Conservation (phyloP, 345 rosid genomes). For the Salix exigua region DNA sequence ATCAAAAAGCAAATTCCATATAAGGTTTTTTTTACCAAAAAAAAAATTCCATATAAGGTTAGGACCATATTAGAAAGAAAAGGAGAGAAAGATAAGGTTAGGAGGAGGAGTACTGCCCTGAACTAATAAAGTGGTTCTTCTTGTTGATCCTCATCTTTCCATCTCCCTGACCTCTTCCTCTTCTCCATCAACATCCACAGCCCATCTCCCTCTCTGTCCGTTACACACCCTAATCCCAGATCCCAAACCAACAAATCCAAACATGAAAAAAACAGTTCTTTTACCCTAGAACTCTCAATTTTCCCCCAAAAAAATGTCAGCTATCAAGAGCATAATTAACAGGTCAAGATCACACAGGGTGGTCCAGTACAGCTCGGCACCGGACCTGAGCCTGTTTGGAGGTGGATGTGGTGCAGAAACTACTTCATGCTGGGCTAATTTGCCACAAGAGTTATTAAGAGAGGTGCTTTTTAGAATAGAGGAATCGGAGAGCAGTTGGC, state of each 20-base stretch:
- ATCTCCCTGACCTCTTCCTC: background rate
- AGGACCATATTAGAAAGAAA: background rate
- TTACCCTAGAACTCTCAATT: background rate
- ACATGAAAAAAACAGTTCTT: background rate
- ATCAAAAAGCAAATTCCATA: background rate
- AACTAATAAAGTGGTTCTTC: background rate
- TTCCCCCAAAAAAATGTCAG: constrained; percentile 10
- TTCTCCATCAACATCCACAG: background rate
- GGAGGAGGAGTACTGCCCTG: background rate
- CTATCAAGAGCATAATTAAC: constrained; percentile 42
- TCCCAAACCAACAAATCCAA: background rate
- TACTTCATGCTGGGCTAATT: constrained; percentile 20
- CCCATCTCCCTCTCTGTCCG: background rate
- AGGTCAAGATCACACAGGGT: constrained; percentile 28
- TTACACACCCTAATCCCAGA: background rate
- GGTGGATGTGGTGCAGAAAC: background rate
- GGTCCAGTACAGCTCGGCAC: constrained; percentile 17
- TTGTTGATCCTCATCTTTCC: background rate
- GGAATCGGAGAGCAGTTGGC: constrained; percentile 31
- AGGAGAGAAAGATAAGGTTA: background rate
- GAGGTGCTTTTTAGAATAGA: constrained; percentile 27
- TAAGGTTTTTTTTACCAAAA: no score
- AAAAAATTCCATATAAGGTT: no score
- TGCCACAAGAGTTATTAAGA: constrained; percentile 32
- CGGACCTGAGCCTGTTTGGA: background rate